Evolutionary conservation across 2,329 filamentous ascomycete species (phyloP).

Genomic region (Stemphylium beticola): DNA sequence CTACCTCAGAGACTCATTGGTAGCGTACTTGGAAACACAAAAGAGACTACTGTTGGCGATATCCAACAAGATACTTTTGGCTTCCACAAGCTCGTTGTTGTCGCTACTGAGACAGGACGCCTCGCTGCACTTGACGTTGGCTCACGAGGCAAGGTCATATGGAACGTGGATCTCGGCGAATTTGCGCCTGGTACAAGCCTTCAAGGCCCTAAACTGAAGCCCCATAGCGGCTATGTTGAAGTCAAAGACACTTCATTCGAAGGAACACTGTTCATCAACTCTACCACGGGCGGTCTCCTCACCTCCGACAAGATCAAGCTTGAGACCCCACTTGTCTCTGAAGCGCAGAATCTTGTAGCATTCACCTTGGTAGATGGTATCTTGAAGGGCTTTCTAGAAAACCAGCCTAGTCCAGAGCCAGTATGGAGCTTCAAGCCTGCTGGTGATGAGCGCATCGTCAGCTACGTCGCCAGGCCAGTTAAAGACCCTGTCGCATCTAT

Average conservation of each 20-base stretch:
- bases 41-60: slow-evolving; percentile 59
- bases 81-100: slow-evolving; percentile 82
- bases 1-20: slow-evolving; percentile 73
- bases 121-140: slow-evolving; percentile 81
- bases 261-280: slow-evolving; percentile 40
- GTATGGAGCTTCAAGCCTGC: slow-evolving; percentile 77
- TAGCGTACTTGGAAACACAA: slow-evolving; percentile 61
- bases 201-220: slow-evolving; percentile 61
- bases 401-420: slow-evolving; percentile 30
- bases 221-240: slow-evolving; percentile 43
- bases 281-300: slow-evolving; percentile 39
- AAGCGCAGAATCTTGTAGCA: slow-evolving; percentile 36
- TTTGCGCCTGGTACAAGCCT: slow-evolving; percentile 64
- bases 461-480: slow-evolving; percentile 69
- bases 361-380: slow-evolving; percentile 43
- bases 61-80: slow-evolving; percentile 79
- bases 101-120: slow-evolving; percentile 80
- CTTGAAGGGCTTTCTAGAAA: slow-evolving; percentile 40
- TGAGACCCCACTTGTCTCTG: slow-evolving; percentile 14
- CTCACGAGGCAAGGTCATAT: slow-evolving; percentile 74
- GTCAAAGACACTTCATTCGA: slow-evolving; percentile 34
- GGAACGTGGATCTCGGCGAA: slow-evolving; percentile 71
- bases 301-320: slow-evolving; percentile 24
- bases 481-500: slow-evolving; percentile 94
- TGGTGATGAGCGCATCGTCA: slow-evolving; percentile 69